Evolutionary conservation across 331 rosid species (phyloP), one percentile per base, ranked within the genome.

Genomic region (Dryas integrifolia): DNA sequence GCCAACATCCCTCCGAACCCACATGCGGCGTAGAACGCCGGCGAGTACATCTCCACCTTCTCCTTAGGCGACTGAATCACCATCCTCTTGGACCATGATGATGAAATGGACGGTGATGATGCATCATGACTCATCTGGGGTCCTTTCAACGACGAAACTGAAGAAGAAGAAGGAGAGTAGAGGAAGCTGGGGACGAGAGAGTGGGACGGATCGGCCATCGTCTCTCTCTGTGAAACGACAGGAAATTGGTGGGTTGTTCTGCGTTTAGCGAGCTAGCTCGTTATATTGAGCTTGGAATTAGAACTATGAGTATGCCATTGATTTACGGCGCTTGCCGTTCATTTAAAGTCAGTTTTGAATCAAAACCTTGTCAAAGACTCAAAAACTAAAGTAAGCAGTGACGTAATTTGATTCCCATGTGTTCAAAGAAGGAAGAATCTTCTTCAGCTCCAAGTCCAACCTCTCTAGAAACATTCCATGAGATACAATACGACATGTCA

Each of bases 181-280:
- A 92, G 78, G 79, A 80, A 89, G 61, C 71, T 82, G 9, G 96
- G 96, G 57, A 92, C 51, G 45, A 88, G 86, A 76, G 90, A 65
- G 35, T 6, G 63, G 86, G 68, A 14, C 58, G 78, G 68, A 48
- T 48, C 70, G 47, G 85, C 88, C 91, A 86, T 86, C 56, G 62
- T 51, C 0, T 49, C 9, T 48, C 52, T 6, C 12, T 15, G 21
- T 0, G 1, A n/a, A 12, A n/a, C 9, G 2, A 7, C 6, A 14
- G 65, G 61, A 9, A 24, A 9, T 3, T 3, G 9, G 18, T 9
- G 5, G 55, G 18, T 14, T 50, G 2, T 50, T 30, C 35, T 30
- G 35, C 35, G 35, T 30, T 30, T 30, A 2, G 35, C 35, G 35
- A 1, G 35, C 35, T 30, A 30, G 35, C 35, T 2, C 35, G 35